Conservation (phyloP, 257 asterid genomes). For the Penstemon newberryi region DNA sequence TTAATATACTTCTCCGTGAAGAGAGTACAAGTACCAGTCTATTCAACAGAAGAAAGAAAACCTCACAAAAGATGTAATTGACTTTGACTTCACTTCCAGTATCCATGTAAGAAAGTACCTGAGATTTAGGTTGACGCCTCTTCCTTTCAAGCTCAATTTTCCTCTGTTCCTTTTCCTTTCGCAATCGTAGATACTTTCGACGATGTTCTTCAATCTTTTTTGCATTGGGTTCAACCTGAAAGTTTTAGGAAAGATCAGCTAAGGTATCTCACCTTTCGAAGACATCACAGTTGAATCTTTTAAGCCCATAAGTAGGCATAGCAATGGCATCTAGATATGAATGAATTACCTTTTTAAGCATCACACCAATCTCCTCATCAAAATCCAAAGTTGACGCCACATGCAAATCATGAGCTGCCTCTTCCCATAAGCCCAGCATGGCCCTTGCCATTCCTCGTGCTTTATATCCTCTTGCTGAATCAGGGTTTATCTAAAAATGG, state of each 20-base stretch:
- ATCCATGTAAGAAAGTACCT: conserved; percentile 28
- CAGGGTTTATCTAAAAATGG: conserved; percentile 62
- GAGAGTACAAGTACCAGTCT: not conserved
- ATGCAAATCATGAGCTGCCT: conserved; percentile 75
- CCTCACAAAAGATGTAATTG: not conserved
- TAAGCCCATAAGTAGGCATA: not conserved
- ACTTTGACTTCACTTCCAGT: not conserved
- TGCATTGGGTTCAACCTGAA: conserved; percentile 80
- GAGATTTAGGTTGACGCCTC: conserved; percentile 25
- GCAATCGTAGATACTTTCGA: conserved; percentile 60
- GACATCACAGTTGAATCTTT: not conserved
- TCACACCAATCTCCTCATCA: conserved; percentile 65
- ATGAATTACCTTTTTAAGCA: conserved; percentile 57
- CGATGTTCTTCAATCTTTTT: conserved; percentile 67
- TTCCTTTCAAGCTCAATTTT: conserved; percentile 48
- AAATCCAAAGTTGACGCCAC: conserved; percentile 69
- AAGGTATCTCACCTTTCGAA: conserved; percentile 17
- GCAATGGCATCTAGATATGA: too few relatives aligned
- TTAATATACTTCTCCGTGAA: too few relatives aligned
- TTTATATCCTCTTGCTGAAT: conserved; percentile 86
- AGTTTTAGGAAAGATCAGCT: not conserved
- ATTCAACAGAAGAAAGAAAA: not conserved
- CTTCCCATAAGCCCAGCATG: conserved; percentile 87
- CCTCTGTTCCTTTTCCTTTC: conserved; percentile 51
- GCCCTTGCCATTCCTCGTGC: conserved; percentile 77